A percentile compares a stretch with the other conserved stretches of the same genome.
These are phyloP conservation scores for Aspergillus sp. DNA, from an alignment of 2,329 filamentous ascomycete species.

Conservation along the genomic window DNA sequence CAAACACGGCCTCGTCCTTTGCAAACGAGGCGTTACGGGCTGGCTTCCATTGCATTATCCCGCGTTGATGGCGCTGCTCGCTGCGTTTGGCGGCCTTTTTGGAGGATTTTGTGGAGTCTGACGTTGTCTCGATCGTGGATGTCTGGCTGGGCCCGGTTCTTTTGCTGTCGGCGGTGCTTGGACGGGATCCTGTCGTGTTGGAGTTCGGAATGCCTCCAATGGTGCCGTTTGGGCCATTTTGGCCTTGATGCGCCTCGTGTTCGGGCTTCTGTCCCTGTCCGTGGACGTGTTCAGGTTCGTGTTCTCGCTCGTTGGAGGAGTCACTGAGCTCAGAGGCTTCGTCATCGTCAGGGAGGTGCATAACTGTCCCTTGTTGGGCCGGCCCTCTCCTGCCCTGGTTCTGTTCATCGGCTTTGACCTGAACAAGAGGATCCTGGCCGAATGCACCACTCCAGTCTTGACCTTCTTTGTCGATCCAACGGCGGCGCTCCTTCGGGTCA, in stretches of 20 bases:
- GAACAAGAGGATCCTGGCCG: slow-evolving; percentile 69
- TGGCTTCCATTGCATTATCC: slow-evolving; percentile 93
- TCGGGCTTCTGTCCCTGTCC: neutral
- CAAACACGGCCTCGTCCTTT: slow-evolving; percentile 82
- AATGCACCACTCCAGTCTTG: slow-evolving; percentile 87
- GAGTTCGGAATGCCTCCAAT: neutral
- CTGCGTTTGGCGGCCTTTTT: slow-evolving; percentile 43
- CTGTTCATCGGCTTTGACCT: slow-evolving; percentile 45
- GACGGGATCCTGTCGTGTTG: neutral
- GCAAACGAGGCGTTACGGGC: slow-evolving; percentile 83
- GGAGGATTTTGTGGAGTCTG: slow-evolving; percentile 18
- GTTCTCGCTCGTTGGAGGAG: slow-evolving; percentile 5
- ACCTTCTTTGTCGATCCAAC: slow-evolving; percentile 77
- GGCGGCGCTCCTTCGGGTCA: slow-evolving; percentile 63
- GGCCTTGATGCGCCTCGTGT: neutral
- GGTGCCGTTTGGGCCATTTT: neutral
- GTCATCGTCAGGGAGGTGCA: slow-evolving; percentile 4
- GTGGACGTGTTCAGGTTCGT: slow-evolving; percentile 18
- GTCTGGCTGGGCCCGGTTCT: neutral
- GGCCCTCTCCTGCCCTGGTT: neutral
- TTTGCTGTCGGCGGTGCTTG: neutral
- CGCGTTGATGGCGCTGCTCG: slow-evolving; percentile 81
- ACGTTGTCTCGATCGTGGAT: neutral
- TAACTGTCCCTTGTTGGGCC: neutral
- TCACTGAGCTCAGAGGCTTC: slow-evolving; percentile 18